Evolutionary conservation across 2,329 filamentous ascomycete species (phyloP).

Genomic region (Aspergillus terreus): DNA sequence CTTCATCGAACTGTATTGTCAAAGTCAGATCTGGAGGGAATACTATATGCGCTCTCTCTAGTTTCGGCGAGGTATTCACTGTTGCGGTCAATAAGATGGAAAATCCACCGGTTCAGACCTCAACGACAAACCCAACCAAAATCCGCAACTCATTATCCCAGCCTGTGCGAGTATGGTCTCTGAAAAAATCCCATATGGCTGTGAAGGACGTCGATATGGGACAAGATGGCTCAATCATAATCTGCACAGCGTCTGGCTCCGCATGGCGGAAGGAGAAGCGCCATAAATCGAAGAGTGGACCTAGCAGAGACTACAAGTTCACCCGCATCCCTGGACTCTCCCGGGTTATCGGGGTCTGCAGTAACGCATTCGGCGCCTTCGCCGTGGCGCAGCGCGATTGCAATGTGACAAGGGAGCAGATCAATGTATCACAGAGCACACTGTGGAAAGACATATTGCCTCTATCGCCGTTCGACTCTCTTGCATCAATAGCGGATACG

Average conservation of each 20-base stretch:
- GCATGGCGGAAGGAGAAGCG: slow-evolving; percentile 88
- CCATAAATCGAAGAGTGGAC: slow-evolving; percentile 70
- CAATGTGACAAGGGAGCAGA: slow-evolving; percentile 70
- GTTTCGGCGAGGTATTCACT: slow-evolving; percentile 82
- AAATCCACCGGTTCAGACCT: slow-evolving; percentile 57
- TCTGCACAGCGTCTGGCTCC: slow-evolving; percentile 86
- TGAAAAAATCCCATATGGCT: slow-evolving; percentile 78
- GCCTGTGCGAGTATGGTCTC: slow-evolving; percentile 82
- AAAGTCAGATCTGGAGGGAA: slow-evolving; percentile 82
- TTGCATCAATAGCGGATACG: slow-evolving; percentile 41
- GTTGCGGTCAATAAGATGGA: slow-evolving; percentile 71
- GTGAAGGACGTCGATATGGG: slow-evolving; percentile 83
- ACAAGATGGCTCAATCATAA: slow-evolving; percentile 89
- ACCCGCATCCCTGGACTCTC: slow-evolving; percentile 85
- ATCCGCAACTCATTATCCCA: slow-evolving; percentile 76
- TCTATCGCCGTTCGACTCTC: slow-evolving; percentile 64
- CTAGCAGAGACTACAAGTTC: slow-evolving; percentile 90
- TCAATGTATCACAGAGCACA: slow-evolving; percentile 62
- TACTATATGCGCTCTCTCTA: slow-evolving; percentile 84
- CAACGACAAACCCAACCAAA: slow-evolving; percentile 89
- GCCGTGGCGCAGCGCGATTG: slow-evolving; percentile 81
- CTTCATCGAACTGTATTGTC: slow-evolving; percentile 63
- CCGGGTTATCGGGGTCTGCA: slow-evolving; percentile 76
- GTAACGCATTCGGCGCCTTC: slow-evolving; percentile 86
- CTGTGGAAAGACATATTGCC: slow-evolving; percentile 72